Conservation (phyloP, 805 yeast species). For the Lipomyces lipofer region DNA sequence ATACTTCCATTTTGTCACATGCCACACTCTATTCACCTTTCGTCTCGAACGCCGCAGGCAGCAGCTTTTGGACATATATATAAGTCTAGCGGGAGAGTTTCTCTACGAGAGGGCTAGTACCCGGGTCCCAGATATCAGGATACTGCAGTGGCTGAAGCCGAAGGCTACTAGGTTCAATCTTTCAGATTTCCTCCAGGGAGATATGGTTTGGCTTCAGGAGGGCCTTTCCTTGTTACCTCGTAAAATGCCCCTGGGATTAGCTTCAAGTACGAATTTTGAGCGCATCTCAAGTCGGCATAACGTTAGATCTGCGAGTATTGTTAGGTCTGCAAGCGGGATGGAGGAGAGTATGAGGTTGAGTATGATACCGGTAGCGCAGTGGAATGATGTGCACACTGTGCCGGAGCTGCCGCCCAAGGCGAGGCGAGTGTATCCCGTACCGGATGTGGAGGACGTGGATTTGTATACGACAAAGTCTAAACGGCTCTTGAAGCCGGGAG, state of each 20-base stretch:
- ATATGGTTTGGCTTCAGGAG: constrained; percentile 20
- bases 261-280: background rate
- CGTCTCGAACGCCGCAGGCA: constrained; percentile 19
- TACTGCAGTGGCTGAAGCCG: constrained; percentile 25
- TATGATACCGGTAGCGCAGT: background rate
- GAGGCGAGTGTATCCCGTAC: constrained; percentile 20
- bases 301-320: background rate
- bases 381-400: constrained; percentile 18
- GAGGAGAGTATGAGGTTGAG: background rate
- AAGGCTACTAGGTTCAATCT: constrained; percentile 10
- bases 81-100: constrained; percentile 19
- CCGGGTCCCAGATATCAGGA: constrained; percentile 13
- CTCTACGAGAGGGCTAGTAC: constrained; percentile 23
- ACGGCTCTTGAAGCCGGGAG: constrained; percentile 16
- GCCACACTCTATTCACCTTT: constrained; percentile 23
- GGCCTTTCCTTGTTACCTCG: constrained; percentile 10
- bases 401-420: constrained; percentile 24
- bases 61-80: constrained; percentile 18
- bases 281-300: background rate
- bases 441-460: constrained; percentile 6
- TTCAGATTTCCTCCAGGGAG: constrained; percentile 14
- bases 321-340: background rate
- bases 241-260: constrained; percentile 7
- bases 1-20: constrained; percentile 24
- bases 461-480: constrained; percentile 25